Base-by-base conservation (phyloP, 306 rosid genomes). In the Corylus heterophylla region DNA sequence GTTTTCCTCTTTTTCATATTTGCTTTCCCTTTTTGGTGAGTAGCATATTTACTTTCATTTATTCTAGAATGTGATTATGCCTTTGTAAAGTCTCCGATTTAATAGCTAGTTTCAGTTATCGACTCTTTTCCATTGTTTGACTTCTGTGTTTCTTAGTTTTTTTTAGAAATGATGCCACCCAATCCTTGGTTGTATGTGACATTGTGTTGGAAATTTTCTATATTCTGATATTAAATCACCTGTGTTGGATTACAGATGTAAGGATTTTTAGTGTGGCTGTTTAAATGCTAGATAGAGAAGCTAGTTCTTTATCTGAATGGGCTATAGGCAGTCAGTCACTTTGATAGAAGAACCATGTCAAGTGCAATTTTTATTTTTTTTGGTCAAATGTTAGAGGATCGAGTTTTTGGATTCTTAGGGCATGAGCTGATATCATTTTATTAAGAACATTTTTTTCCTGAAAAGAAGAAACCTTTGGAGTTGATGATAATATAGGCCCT, bases 1-100 rank as follows among this genome's bases (percentile, higher is more conserved):
- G 54, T 61, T 62, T 81, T 74, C 66, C 48, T 54, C 27, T 68
- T 77, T 74, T 71, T 67, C 18, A 12, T 76, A 45, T 56, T 35
- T 59, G 12, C 27, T 70, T 63, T 61, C 9, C 0, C 4, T 22
- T 29, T 52, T 76, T 6, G 2, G 25, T 74, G 5, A 18, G 44
- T 25, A 56, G 54, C 14, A 52, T 8, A 45, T 64, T 44, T 59
- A 16, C 45, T 70, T 55, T 59, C 6, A 0, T 4, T 22, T 39
- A 75, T 76, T 45, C 22, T 70, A 52, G 54, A 79, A 67, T 52
- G 72, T 9, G 72, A 25, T 62, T 63, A 72, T 72, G 52, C 31
- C 62, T 66, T 51, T 74, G 74, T 9, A 2, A 42, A 54, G 48
- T 75, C 29, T 75, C 58, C 61, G 35, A 78, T 77, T 39, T 11